Evolutionary conservation across 768 basidiomycete species (phyloP).

Genomic region (Boletales sp.): DNA sequence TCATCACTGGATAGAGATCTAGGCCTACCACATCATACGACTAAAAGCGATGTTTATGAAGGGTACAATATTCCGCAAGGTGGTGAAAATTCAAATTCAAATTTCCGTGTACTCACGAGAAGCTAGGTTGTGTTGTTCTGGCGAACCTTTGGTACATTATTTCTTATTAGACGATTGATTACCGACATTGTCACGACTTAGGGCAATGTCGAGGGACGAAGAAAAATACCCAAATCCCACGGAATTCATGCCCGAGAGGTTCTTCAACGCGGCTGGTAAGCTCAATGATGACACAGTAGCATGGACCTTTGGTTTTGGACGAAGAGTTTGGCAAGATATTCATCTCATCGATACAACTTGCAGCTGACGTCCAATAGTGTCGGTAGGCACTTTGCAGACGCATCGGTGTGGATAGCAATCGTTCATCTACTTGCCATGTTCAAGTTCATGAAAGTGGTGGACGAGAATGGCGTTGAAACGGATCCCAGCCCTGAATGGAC

Average conservation of each 20-base stretch:
- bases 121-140: conserved; percentile 27
- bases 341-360: neutral
- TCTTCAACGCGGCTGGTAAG: conserved; percentile 20
- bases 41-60: conserved; percentile 22
- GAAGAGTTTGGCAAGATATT: conserved; percentile 23
- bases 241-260: conserved; percentile 29
- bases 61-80: conserved; percentile 27
- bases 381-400: conserved; percentile 29
- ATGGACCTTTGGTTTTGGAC: conserved; percentile 28
- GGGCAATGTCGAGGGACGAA: conserved; percentile 30
- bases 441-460: conserved; percentile 27
- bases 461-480: conserved; percentile 24
- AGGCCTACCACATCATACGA: conserved; percentile 30
- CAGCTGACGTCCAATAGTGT: conserved; percentile 15
- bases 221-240: conserved; percentile 22
- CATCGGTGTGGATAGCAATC: conserved; percentile 31
- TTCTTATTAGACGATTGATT: neutral
- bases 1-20: neutral
- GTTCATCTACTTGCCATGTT: conserved; percentile 29
- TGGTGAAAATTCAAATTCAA: neutral
- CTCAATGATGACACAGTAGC: conserved; percentile 22
- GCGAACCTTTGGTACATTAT: conserved; percentile 27
- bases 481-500: conserved; percentile 26
- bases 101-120: conserved; percentile 10
- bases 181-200: conserved; percentile 1